Evolutionary conservation across 345 rosid species (phyloP).

Genomic region (Brassica cretica): DNA sequence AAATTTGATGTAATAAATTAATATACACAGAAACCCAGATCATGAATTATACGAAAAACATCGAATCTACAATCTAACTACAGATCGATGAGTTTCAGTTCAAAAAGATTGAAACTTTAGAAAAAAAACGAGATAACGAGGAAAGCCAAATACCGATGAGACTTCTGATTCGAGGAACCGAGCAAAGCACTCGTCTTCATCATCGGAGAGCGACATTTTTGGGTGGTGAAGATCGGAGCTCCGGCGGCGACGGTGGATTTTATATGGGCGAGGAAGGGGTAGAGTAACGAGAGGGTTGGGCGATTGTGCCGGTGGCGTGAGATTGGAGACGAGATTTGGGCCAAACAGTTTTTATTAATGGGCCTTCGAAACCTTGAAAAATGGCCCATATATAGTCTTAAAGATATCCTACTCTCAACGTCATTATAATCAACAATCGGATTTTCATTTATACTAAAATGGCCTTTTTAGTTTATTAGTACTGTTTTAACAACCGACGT

Average conservation of each 20-base stretch:
- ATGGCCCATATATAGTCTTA: not conserved
- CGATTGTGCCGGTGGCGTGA: slow-evolving; percentile 32
- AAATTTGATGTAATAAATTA: not conserved
- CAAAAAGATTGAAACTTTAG: not conserved
- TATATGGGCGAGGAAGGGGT: slow-evolving; percentile 30
- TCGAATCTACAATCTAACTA: not conserved
- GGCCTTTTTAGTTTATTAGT: not conserved
- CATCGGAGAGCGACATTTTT: slow-evolving; percentile 58
- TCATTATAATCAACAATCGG: not conserved
- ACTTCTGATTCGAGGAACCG: slow-evolving; percentile 82
- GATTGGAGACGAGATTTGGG: slow-evolving; percentile 21
- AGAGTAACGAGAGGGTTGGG: not conserved
- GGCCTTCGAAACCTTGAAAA: not conserved
- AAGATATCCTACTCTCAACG: not conserved
- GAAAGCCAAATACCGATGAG: slow-evolving; percentile 41
- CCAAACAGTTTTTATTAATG: not conserved
- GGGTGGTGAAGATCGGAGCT: slow-evolving; percentile 23
- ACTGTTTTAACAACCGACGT: not conserved
- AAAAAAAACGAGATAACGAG: not conserved
- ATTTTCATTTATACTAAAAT: too few species aligned
- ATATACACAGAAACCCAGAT: not conserved
- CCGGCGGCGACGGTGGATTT: slow-evolving; percentile 27
- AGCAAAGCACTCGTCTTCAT: slow-evolving; percentile 68
- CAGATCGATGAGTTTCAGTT: not conserved
- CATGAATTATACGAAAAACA: not conserved